Conservation (phyloP, 495 filamentous ascomycete species). For the Emericellopsis terricola region DNA sequence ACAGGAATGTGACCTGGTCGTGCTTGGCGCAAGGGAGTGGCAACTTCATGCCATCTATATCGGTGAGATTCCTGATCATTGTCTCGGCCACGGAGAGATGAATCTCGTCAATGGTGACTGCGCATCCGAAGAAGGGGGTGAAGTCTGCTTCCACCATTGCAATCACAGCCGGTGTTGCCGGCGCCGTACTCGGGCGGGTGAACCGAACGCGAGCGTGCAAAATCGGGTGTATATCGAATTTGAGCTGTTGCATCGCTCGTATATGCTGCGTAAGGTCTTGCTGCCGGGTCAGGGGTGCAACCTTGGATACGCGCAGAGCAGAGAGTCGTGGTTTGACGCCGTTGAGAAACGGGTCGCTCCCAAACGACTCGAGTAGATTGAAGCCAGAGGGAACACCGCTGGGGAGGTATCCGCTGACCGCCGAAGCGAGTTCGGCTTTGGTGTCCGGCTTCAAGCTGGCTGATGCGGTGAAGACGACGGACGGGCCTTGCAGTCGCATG, state of each 20-base stretch:
- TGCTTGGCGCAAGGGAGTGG: slow-evolving; percentile 57
- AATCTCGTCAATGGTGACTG: slow-evolving; percentile 49
- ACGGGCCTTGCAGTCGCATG: slow-evolving; percentile 60
- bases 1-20: slow-evolving; percentile 74
- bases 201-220: slow-evolving; percentile 76
- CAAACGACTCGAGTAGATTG: slow-evolving; percentile 67
- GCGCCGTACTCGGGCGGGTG: slow-evolving; percentile 46
- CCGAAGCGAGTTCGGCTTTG: slow-evolving; percentile 22
- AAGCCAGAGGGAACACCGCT: slow-evolving; percentile 56
- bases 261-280: slow-evolving; percentile 38
- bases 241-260: slow-evolving; percentile 44
- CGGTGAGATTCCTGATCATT: slow-evolving; percentile 45
- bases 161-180: slow-evolving; percentile 47
- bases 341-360: slow-evolving; percentile 44
- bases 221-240: slow-evolving; percentile 57
- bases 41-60: slow-evolving; percentile 33
- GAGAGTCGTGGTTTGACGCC: slow-evolving; percentile 61
- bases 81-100: slow-evolving; percentile 48
- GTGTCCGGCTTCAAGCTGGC: slow-evolving; percentile 46
- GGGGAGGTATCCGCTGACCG: slow-evolving; percentile 58
- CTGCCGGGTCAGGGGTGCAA: slow-evolving; percentile 40
- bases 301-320: slow-evolving; percentile 58
- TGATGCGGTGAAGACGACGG: slow-evolving; percentile 56
- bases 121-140: slow-evolving; percentile 60
- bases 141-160: slow-evolving; percentile 80